phyloP scores from a whole-genome alignment of 768 basidiomycete genomes.

The Clathrus columnatus region DNA sequence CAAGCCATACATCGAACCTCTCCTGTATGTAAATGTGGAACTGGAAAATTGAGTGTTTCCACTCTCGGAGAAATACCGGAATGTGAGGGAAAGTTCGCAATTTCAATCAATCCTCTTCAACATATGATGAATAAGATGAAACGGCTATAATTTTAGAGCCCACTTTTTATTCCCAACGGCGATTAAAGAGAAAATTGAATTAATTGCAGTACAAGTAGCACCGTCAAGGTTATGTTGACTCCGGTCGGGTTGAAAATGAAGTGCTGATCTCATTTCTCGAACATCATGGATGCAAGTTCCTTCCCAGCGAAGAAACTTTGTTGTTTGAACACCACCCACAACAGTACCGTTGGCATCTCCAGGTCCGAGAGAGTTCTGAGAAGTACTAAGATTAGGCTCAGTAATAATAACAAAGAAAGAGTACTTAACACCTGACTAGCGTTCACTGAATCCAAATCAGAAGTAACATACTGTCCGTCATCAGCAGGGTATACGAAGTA shows the following conservation, averaged over 20 bases:
- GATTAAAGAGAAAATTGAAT: constrained; percentile 71
- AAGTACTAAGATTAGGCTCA: neutral
- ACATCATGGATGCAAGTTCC: constrained; percentile 73
- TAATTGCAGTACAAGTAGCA: constrained; percentile 62
- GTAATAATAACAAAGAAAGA: neutral
- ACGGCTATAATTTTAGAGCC: constrained; percentile 11
- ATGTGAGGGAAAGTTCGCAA: constrained; percentile 59
- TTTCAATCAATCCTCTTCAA: constrained; percentile 55
- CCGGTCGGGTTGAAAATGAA: constrained; percentile 53
- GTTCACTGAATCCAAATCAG: constrained; percentile 10
- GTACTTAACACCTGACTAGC: neutral
- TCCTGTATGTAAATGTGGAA: constrained; percentile 51
- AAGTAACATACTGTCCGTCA: constrained; percentile 18
- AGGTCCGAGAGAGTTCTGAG: neutral
- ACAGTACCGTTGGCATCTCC: neutral
- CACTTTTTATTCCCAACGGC: constrained; percentile 73
- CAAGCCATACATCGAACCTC: constrained; percentile 67
- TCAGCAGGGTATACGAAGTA: constrained; percentile 67
- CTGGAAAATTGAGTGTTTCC: constrained; percentile 54
- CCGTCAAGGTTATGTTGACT: constrained; percentile 51
- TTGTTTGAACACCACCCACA: neutral
- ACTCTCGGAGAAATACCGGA: constrained; percentile 50
- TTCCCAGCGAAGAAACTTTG: constrained; percentile 38
- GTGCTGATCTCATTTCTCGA: constrained; percentile 67
- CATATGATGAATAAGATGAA: neutral